phyloP scores from a whole-genome alignment of 331 rosid species.

The Acacia concinna region DNA sequence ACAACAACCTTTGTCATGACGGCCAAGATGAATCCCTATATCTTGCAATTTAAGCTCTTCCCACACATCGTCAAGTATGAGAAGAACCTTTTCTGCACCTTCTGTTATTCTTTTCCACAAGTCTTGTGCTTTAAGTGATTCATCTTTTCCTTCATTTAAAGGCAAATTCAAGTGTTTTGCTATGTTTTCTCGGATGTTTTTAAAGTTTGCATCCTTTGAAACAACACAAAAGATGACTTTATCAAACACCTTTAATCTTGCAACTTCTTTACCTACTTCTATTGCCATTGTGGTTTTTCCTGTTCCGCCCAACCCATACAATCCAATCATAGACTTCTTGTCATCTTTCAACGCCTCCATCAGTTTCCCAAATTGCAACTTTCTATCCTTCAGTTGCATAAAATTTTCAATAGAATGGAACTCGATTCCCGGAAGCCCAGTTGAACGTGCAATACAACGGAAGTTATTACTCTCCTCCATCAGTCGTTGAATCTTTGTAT shows the following conservation, averaged over 20 bases:
- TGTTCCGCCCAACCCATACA: slow-evolving; percentile 8
- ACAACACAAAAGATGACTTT: neutral
- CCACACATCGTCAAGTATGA: neutral
- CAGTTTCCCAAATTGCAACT: neutral
- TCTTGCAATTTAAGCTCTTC: neutral
- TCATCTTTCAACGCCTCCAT: neutral
- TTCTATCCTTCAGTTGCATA: neutral
- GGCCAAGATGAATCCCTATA: neutral
- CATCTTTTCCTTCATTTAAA: neutral
- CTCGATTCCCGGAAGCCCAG: neutral
- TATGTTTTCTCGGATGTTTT: neutral
- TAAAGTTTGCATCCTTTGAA: neutral
- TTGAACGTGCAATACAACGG: neutral
- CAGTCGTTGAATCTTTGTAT: neutral
- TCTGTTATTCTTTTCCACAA: neutral
- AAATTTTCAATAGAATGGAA: neutral
- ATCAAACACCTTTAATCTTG: neutral
- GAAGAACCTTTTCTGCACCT: neutral
- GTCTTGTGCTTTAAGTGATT: neutral
- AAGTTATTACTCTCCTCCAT: neutral
- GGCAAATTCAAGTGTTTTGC: neutral
- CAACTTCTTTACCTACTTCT: neutral
- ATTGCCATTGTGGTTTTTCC: slow-evolving; percentile 18
- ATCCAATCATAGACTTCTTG: slow-evolving; percentile 2
- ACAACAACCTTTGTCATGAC: neutral